Evolutionary conservation across 805 yeast species (phyloP).

Genomic region (Candida vartiovaarae): DNA sequence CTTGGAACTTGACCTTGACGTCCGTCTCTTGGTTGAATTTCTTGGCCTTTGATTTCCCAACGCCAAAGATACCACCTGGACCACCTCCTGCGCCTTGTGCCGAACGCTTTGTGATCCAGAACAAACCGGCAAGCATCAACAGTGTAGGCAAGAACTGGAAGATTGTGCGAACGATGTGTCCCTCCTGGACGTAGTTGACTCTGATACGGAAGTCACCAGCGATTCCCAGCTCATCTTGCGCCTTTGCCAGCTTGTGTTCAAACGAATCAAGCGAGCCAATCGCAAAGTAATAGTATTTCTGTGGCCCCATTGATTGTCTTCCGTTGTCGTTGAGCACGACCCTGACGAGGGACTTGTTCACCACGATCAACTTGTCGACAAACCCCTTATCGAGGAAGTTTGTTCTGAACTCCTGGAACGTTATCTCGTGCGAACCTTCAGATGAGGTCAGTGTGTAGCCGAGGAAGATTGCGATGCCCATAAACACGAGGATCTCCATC

Average conservation of each 20-base stretch:
- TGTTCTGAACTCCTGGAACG: constrained; percentile 88
- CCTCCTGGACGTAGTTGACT: constrained; percentile 68
- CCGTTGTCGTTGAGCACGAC: constrained; percentile 61
- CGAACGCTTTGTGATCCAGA: constrained; percentile 70
- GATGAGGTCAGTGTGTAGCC: constrained; percentile 23
- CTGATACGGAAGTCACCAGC: constrained; percentile 67
- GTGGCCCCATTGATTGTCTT: constrained; percentile 36
- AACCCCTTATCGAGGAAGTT: constrained; percentile 68
- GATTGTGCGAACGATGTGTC: constrained; percentile 54
- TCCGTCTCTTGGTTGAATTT: constrained; percentile 88
- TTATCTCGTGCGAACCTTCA: constrained; percentile 46
- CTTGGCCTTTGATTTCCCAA: constrained; percentile 89
- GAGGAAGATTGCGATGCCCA: constrained; percentile 27
- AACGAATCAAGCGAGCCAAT: constrained; percentile 88
- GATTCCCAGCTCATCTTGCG: constrained; percentile 63
- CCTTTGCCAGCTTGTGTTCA: constrained; percentile 69
- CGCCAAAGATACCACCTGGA: constrained; percentile 77
- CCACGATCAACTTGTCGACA: constrained; percentile 67
- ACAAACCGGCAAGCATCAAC: constrained; percentile 80
- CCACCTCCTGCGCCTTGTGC: constrained; percentile 36
- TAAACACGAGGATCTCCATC: constrained; percentile 27
- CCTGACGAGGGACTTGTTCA: constrained; percentile 69
- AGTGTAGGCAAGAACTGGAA: constrained; percentile 84
- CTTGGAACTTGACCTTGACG: constrained; percentile 80
- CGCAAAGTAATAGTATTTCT: constrained; percentile 49